Evolutionary conservation across 2,329 filamentous ascomycete species (phyloP).

Genomic region (Pseudopithomyces maydicus): DNA sequence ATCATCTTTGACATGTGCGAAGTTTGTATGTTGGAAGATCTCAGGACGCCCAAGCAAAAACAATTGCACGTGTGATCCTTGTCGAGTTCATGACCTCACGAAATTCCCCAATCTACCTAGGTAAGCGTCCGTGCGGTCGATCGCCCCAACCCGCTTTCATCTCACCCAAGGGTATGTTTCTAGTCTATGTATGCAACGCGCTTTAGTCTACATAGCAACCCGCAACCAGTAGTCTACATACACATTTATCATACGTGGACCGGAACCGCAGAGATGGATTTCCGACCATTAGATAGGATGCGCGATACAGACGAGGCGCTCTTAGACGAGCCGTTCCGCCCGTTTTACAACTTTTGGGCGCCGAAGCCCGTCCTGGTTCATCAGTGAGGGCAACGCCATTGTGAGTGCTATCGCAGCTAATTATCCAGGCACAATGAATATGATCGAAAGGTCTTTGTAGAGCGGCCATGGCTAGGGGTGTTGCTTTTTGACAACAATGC

Average conservation of each 20-base stretch:
- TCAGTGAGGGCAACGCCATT: conserved; percentile 32
- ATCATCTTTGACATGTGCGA: conserved; percentile 18
- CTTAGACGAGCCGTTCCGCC: conserved; percentile 51
- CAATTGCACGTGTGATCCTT: too few relatives aligned
- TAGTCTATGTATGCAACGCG: too few relatives aligned
- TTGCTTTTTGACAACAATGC: conserved; percentile 75
- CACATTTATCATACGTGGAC: not conserved
- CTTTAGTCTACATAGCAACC: not conserved
- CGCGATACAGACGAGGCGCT: conserved; percentile 36
- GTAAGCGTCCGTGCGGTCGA: not conserved
- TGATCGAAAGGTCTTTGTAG: conserved; percentile 57
- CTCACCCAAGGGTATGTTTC: too few relatives aligned
- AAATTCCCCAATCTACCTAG: not conserved
- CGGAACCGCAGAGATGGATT: conserved; percentile 33
- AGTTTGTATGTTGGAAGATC: not conserved
- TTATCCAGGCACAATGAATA: conserved; percentile 47
- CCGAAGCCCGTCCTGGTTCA: conserved; percentile 54
- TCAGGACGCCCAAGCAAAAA: not conserved
- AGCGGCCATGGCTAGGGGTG: conserved; percentile 68
- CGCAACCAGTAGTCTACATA: not conserved
- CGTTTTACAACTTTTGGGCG: conserved; percentile 57
- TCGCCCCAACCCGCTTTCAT: not conserved
- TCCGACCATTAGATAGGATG: conserved; percentile 32
- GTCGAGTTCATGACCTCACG: conserved; percentile 3
- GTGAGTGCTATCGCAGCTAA: conserved; percentile 1